Base-by-base conservation (phyloP, 768 basidiomycete genomes). In the Boletus patriciae region DNA sequence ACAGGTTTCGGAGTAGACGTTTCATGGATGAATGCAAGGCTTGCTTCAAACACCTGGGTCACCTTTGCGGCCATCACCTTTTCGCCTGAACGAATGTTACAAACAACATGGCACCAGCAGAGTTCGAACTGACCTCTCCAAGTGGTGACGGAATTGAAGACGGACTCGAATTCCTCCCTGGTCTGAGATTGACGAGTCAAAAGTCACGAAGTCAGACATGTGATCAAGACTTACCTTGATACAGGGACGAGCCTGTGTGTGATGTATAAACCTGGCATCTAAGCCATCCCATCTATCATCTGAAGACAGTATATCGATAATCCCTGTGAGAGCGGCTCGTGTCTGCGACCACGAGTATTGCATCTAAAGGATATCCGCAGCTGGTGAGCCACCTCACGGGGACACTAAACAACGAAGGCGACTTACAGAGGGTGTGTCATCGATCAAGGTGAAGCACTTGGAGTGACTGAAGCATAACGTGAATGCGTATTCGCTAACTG, bases 361-460 rank as follows among this genome's bases (percentile, higher is more conserved):
- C 66, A 68, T 68, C 66, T 68, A 40, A 12, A 38, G n/a, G 21
- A 7, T 21, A 16, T 25, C 19, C 40, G 4, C 11, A 18, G 18
- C 15, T 2, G 6, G 7, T 61, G 50, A 56, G 43, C 21, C n/a
- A n/a, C n/a, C 46, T n/a, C 9, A 10, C 31, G 8, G 33, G 34
- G 12, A 5, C 19, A 33, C 19, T 3, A 3, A 7, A 23, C 6
- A 19, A 16, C 9, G 10, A 38, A 33, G 1, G 7, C 13, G 6
- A 47, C 64, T 50, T 44, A 69, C 67, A 12, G 66, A 62, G 23
- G 49, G 29, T 15, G 53, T 58, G 50, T 68, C 67, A 36, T 68
- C 67, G 27, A 68, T 52, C 56, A 68, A 57, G 27, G 55, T 29
- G 19, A 69, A 66, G 49, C 50, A 68, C 8, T 66, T 59, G 46